Evolutionary conservation across 2,329 filamentous ascomycete genomes (phyloP), one percentile per base, ranked within the genome.

Genomic region (Diaporthe ilicicola): DNA sequence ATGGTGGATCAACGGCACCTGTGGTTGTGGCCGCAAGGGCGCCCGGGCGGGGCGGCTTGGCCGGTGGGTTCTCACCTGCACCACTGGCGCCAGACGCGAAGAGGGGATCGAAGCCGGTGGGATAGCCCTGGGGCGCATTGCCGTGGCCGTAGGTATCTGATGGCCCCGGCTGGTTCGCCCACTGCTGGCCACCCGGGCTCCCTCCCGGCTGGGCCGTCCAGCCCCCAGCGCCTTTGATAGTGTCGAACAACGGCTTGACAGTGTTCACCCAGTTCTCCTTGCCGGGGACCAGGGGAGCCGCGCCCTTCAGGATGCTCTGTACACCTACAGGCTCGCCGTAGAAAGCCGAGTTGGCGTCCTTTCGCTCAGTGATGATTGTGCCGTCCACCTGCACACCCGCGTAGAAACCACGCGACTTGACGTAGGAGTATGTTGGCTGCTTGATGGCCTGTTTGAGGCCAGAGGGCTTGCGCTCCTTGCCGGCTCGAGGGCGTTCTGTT

Each of bases 391-490:
- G 93, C 1, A 97, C 88, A 37, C 94, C 94, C 1, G 93, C 94
- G 77, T 97, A 97, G 75, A 97, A 90, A 5, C 95, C 95, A 66
- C 94, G 89, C 59, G 92, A 95, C 83, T 97, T 97, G 82, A 97
- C 89, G 79, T 97, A 97, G 2, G 84, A 85, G 70, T 86, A 87
- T n/a, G 87, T 85, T 3, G 85, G 85, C 75, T 80, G 81, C 70
- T 76, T 75, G 69, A 80, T 74, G 17, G 74, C 74, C 67, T 80
- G 75, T 34, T 74, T 74, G 44, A 79, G 72, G 7, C 76, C 74
- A 7, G 75, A 78, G 19, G 75, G 74, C 53, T 74, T 75, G 68
- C 74, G 72, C 46, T 69, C 70, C 67, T 73, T 73, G 59, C 66
- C 62, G 10, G 73, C 68, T 24, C 71, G 56, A 12, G 74, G 59